A percentile compares a stretch with the other conserved stretches of the same genome.
Conservation (phyloP, 129 eudicot genomes). For the Scalesia atractyloides region DNA sequence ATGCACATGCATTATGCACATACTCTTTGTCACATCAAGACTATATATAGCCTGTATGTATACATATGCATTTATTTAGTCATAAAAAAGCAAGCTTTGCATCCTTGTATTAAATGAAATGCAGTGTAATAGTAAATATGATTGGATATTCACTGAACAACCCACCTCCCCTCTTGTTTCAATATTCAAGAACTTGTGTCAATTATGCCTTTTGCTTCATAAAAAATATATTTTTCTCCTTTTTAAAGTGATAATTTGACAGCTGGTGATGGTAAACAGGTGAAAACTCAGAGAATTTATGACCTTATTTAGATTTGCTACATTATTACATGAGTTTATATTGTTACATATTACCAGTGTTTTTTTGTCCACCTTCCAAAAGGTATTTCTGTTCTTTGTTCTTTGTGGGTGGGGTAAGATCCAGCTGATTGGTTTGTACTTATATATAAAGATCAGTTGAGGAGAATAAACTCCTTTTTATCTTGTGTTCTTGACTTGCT, state of each 20-base stretch:
- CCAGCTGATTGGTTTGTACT: conserved; percentile 41
- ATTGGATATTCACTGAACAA: conserved; percentile 43
- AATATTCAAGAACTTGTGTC: conserved; percentile 42
- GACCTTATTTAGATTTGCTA: conserved; percentile 40
- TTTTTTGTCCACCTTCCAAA: conserved; percentile 37
- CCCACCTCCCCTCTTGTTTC: conserved; percentile 46
- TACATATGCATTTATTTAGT: conserved; percentile 47
- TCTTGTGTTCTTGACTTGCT: conserved; percentile 27
- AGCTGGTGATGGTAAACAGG: conserved; percentile 45
- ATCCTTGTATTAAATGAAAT: conserved; percentile 41
- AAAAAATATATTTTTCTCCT: background rate
- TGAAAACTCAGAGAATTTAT: conserved; percentile 41
- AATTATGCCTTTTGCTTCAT: conserved; percentile 38
- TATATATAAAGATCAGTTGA: conserved; percentile 40
- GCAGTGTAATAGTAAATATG: conserved; percentile 46
- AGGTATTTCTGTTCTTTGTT: conserved; percentile 57
- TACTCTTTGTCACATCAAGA: conserved; percentile 44
- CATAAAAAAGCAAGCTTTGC: conserved; percentile 40
- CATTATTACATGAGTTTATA: conserved; percentile 2
- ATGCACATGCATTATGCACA: conserved; percentile 39
- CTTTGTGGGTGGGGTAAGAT: conserved; percentile 39
- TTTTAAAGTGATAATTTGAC: conserved; percentile 36
- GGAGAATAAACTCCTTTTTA: conserved; percentile 39
- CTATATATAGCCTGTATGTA: conserved; percentile 28
- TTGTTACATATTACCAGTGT: conserved; percentile 22